phyloP scores from a whole-genome alignment of 495 filamentous ascomycete genomes.

The Aspergillus conjunctus region DNA sequence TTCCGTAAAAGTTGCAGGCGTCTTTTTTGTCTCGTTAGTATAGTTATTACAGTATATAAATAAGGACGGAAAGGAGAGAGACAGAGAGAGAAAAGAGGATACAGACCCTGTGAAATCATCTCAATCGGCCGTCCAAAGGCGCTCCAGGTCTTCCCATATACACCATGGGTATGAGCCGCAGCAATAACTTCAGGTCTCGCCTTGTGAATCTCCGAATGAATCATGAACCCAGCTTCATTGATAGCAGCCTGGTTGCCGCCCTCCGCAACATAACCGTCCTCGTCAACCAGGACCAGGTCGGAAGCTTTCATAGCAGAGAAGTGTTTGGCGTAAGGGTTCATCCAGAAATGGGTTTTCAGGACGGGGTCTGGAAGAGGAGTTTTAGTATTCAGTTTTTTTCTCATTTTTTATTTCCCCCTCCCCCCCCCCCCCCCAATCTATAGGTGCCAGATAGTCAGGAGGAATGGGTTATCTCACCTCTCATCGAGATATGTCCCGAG shows the following conservation, averaged over 20 bases:
- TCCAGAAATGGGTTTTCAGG: constrained; percentile 64
- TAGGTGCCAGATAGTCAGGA: background rate
- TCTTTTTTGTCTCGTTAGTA: constrained; percentile 40
- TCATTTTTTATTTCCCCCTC: background rate
- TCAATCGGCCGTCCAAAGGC: constrained; percentile 50
- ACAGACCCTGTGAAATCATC: constrained; percentile 52
- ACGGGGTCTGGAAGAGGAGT: constrained; percentile 36
- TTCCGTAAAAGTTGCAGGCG: constrained; percentile 59
- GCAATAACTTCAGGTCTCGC: constrained; percentile 54
- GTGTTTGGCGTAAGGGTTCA: constrained; percentile 64
- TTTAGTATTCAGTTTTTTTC: background rate
- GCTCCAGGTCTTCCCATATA: constrained; percentile 51
- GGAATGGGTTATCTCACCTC: constrained; percentile 31
- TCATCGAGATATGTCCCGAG: constrained; percentile 62
- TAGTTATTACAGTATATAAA: background rate
- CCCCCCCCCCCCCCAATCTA: background rate
- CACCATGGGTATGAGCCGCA: constrained; percentile 52
- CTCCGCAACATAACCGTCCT: constrained; percentile 49
- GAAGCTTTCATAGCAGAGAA: constrained; percentile 55
- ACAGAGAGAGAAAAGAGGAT: background rate
- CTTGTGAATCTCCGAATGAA: constrained; percentile 59
- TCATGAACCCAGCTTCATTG: constrained; percentile 72
- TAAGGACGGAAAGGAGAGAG: background rate
- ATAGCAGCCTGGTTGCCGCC: constrained; percentile 53
- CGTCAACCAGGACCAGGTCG: constrained; percentile 54